Evolutionary conservation across 768 basidiomycete genomes (phyloP).

Genomic region (Collybia mongolica): DNA sequence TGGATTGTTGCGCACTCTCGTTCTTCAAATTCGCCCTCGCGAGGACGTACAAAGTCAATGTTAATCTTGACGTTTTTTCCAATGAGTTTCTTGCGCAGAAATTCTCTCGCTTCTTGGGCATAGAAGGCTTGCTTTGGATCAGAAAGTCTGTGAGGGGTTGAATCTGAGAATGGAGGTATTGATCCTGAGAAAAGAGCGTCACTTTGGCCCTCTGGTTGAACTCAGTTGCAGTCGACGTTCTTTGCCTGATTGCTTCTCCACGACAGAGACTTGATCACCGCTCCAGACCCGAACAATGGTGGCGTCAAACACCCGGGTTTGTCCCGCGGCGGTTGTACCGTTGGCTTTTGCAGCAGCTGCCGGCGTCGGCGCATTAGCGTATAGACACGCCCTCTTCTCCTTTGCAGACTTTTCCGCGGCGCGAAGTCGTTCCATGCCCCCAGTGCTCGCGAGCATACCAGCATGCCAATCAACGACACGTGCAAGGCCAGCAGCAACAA

Average conservation of each 20-base stretch:
- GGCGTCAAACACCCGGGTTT: conserved; percentile 66
- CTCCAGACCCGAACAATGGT: conserved; percentile 88
- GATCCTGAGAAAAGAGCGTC: conserved; percentile 6
- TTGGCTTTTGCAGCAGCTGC: conserved; percentile 46
- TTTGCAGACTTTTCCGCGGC: conserved; percentile 81
- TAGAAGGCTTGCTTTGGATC: conserved; percentile 87
- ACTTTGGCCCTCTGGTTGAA: conserved; percentile 87
- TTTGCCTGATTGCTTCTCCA: conserved; percentile 67
- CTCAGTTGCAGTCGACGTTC: conserved; percentile 87
- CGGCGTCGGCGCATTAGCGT: conserved; percentile 50
- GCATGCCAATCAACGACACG: conserved; percentile 98
- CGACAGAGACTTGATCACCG: conserved; percentile 85
- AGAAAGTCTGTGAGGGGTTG: conserved; percentile 50
- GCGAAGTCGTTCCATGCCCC: conserved; percentile 86
- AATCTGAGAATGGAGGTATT: neutral
- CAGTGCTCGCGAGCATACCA: conserved; percentile 82
- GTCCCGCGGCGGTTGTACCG: conserved; percentile 41
- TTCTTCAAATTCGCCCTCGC: conserved; percentile 92
- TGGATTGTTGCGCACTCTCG: conserved; percentile 90
- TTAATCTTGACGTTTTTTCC: conserved; percentile 84
- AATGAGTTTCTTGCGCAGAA: conserved; percentile 87
- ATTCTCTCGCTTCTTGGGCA: conserved; percentile 91
- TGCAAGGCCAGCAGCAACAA: conserved; percentile 83
- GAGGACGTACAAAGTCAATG: conserved; percentile 88
- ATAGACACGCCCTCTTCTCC: conserved; percentile 69